Evolutionary conservation across 1,284 basidiomycete genomes (phyloP).

Genomic region (Rhodotorula glutinis): DNA sequence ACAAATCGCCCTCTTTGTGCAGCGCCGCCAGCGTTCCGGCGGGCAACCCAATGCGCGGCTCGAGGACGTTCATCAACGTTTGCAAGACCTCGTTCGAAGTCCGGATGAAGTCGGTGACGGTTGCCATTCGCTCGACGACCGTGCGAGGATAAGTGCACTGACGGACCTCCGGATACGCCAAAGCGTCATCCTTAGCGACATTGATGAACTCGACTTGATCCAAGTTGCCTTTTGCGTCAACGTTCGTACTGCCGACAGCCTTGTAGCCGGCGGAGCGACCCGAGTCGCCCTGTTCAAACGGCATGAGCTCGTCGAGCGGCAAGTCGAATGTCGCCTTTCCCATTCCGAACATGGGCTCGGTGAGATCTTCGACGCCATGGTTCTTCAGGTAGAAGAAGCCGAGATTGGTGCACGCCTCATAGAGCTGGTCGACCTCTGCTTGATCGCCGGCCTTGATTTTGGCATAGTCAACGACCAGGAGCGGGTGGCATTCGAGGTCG

Average conservation of each 20-base stretch:
- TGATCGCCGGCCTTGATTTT: slow-evolving; percentile 48
- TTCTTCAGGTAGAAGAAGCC: slow-evolving; percentile 51
- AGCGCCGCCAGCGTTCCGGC: slow-evolving; percentile 27
- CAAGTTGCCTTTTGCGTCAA: slow-evolving; percentile 56
- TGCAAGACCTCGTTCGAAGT: slow-evolving; percentile 28
- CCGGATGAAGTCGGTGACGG: slow-evolving; percentile 24
- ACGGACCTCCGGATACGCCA: slow-evolving; percentile 25
- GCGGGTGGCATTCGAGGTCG: slow-evolving; percentile 54
- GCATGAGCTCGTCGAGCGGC: slow-evolving; percentile 62
- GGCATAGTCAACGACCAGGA: slow-evolving; percentile 57
- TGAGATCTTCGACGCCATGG: slow-evolving; percentile 55
- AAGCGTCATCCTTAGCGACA: slow-evolving; percentile 30
- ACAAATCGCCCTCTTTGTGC: slow-evolving; percentile 32
- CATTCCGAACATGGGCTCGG: slow-evolving; percentile 60
- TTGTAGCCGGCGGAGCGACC: slow-evolving; percentile 54
- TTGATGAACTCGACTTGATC: slow-evolving; percentile 67
- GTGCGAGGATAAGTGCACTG: slow-evolving; percentile 36
- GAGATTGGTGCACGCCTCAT: slow-evolving; percentile 31
- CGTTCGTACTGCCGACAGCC: slow-evolving; percentile 58
- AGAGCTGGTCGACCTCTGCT: slow-evolving; percentile 32
- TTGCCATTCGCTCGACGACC: slow-evolving; percentile 20
- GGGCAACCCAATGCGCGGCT: slow-evolving; percentile 26
- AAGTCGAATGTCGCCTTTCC: slow-evolving; percentile 60
- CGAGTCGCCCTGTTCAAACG: slow-evolving; percentile 58
- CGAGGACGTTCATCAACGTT: slow-evolving; percentile 29